Evolutionary conservation across 139 green algal genomes (phyloP).

Genomic region (Trebouxia sp.): DNA sequence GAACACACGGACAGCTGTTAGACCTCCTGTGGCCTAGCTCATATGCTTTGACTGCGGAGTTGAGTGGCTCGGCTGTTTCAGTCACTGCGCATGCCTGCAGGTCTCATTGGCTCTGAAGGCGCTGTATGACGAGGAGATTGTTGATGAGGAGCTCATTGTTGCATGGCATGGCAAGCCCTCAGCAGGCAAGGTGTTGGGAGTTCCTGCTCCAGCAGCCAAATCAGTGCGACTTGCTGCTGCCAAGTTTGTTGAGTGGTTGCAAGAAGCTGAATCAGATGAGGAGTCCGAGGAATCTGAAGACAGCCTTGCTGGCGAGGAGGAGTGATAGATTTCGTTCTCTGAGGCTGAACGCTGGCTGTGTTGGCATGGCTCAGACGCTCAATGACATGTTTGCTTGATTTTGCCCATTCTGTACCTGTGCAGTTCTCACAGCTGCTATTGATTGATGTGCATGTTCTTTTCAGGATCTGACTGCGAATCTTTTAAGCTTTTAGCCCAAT

Average conservation of each 20-base stretch:
- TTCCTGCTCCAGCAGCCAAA: conserved; percentile 43
- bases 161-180: conserved; percentile 56
- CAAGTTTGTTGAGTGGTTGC: conserved; percentile 79
- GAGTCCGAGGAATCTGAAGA: conserved; percentile 46
- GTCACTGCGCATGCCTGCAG: conserved; percentile 45
- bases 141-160: conserved; percentile 86
- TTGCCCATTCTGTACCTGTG: no score
- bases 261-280: conserved; percentile 62
- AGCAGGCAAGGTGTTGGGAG: conserved; percentile 66
- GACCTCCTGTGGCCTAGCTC: no score
- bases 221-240: conserved; percentile 66
- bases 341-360: no score
- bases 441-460: no score
- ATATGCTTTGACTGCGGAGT: not conserved
- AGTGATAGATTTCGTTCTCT: not conserved
- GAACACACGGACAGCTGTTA: no score
- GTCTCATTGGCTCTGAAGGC: conserved; percentile 79
- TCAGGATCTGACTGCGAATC: no score
- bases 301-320: conserved; percentile 16
- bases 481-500: no score
- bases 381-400: no score
- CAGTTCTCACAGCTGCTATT: no score
- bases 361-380: no score
- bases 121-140: conserved; percentile 89
- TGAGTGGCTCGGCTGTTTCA: not conserved